phyloP scores from a whole-genome alignment of 768 basidiomycete species.

The Calocera cornea region DNA sequence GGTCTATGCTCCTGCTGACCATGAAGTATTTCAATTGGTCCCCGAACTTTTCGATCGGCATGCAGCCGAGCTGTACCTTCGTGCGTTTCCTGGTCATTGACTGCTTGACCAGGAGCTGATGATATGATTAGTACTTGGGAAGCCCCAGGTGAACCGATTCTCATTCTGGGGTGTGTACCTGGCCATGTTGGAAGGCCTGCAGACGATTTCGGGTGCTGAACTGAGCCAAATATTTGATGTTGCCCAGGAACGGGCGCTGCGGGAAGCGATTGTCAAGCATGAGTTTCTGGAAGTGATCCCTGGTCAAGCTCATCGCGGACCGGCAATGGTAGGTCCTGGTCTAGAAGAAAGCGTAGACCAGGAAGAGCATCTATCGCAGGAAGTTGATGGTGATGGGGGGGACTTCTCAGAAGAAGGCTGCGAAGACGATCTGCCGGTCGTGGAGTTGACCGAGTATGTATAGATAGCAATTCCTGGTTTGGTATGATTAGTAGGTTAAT shows the following conservation, averaged over 20 bases:
- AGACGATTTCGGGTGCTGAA: not conserved
- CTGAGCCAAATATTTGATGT: not conserved
- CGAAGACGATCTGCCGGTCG: too few species aligned
- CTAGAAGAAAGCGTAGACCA: not conserved
- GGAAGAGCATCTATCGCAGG: not conserved
- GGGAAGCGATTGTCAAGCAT: not conserved
- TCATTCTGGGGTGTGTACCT: not conserved
- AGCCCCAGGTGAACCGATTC: not conserved
- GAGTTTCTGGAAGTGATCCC: not conserved
- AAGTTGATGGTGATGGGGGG: not conserved
- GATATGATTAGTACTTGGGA: not conserved
- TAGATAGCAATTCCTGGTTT: too few species aligned
- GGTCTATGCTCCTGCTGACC: not conserved
- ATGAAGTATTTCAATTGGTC: not conserved
- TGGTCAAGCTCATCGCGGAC: not conserved
- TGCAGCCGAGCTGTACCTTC: not conserved
- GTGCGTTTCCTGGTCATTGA: not conserved
- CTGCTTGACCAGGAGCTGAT: not conserved
- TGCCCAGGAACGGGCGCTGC: too few species aligned
- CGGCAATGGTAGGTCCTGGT: not conserved
- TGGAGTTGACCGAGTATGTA: too few species aligned
- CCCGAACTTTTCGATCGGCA: not conserved
- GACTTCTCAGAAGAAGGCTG: not conserved
- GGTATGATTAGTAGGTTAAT: too few species aligned
- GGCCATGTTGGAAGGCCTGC: not conserved